These are phyloP conservation scores for Plantago rigida DNA, from an alignment of 305 asterid species.

Conservation along the genomic window DNA sequence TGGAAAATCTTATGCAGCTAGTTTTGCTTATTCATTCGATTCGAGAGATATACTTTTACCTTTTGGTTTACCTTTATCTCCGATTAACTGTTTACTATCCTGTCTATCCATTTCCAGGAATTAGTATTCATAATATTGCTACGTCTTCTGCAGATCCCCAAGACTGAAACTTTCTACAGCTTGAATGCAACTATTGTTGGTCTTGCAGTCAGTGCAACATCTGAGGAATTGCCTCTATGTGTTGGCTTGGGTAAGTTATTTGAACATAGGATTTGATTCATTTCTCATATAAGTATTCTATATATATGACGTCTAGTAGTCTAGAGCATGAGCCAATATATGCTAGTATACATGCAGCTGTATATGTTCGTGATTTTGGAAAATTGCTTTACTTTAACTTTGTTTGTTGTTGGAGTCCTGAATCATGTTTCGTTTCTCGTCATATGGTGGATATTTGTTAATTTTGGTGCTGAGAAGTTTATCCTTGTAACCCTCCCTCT, in stretches of 20 bases:
- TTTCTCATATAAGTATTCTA: constrained; percentile 1
- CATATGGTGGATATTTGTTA: neutral
- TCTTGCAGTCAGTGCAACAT: constrained; percentile 49
- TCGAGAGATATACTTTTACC: neutral
- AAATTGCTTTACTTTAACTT: neutral
- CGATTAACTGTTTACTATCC: neutral
- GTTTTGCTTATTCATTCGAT: neutral
- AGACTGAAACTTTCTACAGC: constrained; percentile 59
- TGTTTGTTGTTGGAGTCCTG: neutral
- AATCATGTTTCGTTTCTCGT: neutral
- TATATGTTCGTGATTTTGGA: neutral
- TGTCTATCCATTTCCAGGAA: neutral
- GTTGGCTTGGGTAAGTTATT: constrained; percentile 75
- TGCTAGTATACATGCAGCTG: too few relatives aligned
- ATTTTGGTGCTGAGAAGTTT: constrained; percentile 1
- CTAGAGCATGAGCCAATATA: too few relatives aligned
- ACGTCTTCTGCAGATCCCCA: constrained; percentile 51
- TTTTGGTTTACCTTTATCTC: constrained; percentile 3
- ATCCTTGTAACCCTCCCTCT: too few relatives aligned
- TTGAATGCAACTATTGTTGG: constrained; percentile 86
- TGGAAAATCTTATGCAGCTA: neutral
- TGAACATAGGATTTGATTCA: constrained; percentile 2
- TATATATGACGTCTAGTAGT: too few relatives aligned
- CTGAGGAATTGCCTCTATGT: constrained; percentile 59
- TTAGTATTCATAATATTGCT: constrained; percentile 19